Evolutionary conservation across 331 rosid species (phyloP).

Genomic region (Acacia pycnantha): DNA sequence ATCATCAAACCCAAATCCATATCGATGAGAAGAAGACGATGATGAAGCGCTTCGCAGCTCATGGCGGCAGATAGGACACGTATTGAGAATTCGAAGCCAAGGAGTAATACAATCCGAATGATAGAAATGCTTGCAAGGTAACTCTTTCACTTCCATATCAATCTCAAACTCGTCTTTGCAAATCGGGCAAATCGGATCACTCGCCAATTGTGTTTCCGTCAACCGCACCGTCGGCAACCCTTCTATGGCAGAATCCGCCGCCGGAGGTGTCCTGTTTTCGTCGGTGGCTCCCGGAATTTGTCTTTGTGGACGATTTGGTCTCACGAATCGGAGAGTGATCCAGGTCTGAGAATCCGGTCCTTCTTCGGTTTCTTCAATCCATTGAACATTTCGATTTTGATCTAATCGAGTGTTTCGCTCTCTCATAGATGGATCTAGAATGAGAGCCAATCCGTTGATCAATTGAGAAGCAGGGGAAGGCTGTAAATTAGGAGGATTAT

Average conservation of each 20-base stretch:
- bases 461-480: conserved; percentile 33
- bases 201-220: conserved; percentile 28
- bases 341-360: conserved; percentile 32
- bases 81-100: conserved; percentile 66
- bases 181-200: conserved; percentile 60
- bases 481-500: conserved; percentile 9
- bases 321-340: conserved; percentile 49
- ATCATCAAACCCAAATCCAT: conserved; percentile 31
- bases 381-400: conserved; percentile 21
- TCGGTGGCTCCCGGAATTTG: not conserved
- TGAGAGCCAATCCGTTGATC: conserved; percentile 36
- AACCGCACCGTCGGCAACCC: conserved; percentile 43
- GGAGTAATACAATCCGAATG: conserved; percentile 70
- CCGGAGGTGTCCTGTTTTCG: conserved; percentile 36
- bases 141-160: conserved; percentile 54
- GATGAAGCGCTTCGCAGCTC: conserved; percentile 32
- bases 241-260: conserved; percentile 29
- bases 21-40: not conserved
- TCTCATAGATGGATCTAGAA: conserved; percentile 43
- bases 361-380: conserved; percentile 34
- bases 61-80: conserved; percentile 84
- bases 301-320: conserved; percentile 26
- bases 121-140: conserved; percentile 82
- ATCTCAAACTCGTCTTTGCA: conserved; percentile 71
- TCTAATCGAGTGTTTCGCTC: conserved; percentile 2